Base-by-base conservation (phyloP, 306 rosid species). In the Lathyrus aphaca region DNA sequence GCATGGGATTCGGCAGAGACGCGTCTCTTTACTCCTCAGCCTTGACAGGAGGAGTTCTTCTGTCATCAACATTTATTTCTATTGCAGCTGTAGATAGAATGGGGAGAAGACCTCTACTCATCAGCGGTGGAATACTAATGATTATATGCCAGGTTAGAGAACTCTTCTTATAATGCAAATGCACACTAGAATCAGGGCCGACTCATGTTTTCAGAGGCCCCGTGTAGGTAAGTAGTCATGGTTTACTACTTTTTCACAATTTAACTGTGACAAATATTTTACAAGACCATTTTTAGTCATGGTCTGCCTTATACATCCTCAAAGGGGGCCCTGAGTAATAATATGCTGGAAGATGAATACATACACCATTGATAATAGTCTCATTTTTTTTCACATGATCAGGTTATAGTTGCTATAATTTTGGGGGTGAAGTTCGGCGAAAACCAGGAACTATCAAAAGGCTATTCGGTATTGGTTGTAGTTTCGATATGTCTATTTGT, bases 41-140 rank as follows among this genome's bases (percentile, higher is more conserved):
- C 25, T 70, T 88, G 64, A 93, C 98, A 3, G 97, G 98, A 5
- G 96, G 87, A 16, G 96, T 93, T 77, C 96, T 93, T 71, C 88
- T 82, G 14, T 59, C 68, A 6, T 93, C 98, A 1, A 93, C 98
- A 0, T 37, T 93, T 57, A 62, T 93, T 45, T 93, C 98, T 13
- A 92, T 92, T 38, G 91, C 91, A 43, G 69, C 88, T 2, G 96
- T 92, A 3, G 98, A 92, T 75, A 86, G 70, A 66, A 66, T 88
- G 54, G 98, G 98, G 5, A 69, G 96, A 57, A 83, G 93, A 69
- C 68, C 64, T 69, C 68, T 90, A 53, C 96, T 90, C 46, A 66
- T 93, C 38, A 86, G 91, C 64, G 98, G 98, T 4, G 98, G 98
- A 85, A 74, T 88, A 73, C 85, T 75, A 51, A 93, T 93, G 98